These are phyloP conservation scores for Phytophthora nicotianae DNA, from an alignment of 352 stramenopile species.

Conservation along the genomic window DNA sequence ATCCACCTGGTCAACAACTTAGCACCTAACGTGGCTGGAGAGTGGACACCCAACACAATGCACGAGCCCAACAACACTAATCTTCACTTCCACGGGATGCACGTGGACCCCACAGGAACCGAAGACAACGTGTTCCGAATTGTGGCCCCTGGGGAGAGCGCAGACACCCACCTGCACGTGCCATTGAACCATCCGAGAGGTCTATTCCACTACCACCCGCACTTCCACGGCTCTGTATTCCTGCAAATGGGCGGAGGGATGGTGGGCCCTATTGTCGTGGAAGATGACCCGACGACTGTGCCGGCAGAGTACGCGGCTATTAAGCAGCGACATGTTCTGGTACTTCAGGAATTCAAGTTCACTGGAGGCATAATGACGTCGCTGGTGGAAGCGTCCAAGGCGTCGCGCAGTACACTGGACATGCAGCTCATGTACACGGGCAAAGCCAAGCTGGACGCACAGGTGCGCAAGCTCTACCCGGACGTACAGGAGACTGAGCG, in stretches of 20 bases:
- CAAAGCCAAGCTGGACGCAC: conserved; percentile 42
- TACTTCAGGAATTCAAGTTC: conserved; percentile 73
- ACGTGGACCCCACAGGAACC: conserved; percentile 80
- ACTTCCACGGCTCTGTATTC: conserved; percentile 79
- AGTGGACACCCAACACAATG: conserved; percentile 62
- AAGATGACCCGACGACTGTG: conserved; percentile 54
- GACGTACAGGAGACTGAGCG: conserved; percentile 42
- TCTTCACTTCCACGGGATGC: conserved; percentile 83
- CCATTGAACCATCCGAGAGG: conserved; percentile 68
- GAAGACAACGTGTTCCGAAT: conserved; percentile 80
- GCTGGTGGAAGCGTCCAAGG: conserved; percentile 48
- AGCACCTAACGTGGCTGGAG: conserved; percentile 38
- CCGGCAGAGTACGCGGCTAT: conserved; percentile 51
- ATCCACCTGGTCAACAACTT: conserved; percentile 69
- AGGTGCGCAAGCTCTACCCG: conserved; percentile 49
- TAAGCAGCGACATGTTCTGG: conserved; percentile 48
- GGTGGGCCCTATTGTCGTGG: conserved; percentile 66
- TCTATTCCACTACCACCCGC: conserved; percentile 86
- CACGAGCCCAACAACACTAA: conserved; percentile 82
- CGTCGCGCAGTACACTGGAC: conserved; percentile 54
- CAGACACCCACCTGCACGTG: conserved; percentile 59
- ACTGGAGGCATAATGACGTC: conserved; percentile 59
- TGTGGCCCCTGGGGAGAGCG: conserved; percentile 51
- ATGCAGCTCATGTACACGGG: conserved; percentile 54
- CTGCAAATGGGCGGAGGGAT: conserved; percentile 81